Evolutionary conservation across 177 flowering plant genomes (phyloP).

Genomic region (Vitis hybrid): DNA sequence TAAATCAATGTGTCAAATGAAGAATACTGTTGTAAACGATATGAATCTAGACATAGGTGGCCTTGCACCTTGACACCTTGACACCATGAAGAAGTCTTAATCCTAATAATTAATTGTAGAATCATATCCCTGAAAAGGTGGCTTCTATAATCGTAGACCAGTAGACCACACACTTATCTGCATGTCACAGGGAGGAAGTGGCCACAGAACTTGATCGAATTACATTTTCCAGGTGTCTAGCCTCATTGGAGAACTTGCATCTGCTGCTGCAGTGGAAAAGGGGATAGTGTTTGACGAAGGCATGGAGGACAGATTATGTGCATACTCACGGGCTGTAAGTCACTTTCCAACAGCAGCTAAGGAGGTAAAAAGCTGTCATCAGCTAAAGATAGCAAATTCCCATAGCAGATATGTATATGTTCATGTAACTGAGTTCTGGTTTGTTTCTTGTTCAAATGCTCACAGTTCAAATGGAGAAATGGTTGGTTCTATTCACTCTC

Average conservation of each 20-base stretch:
- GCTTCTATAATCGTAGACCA: too few species aligned
- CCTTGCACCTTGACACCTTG: too few species aligned
- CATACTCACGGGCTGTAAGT: constrained; percentile 90
- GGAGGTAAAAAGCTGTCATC: constrained; percentile 54
- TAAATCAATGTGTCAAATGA: too few species aligned
- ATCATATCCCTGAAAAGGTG: too few species aligned
- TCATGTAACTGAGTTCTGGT: background rate
- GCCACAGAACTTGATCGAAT: background rate
- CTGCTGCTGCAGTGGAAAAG: constrained; percentile 83
- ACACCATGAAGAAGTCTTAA: too few species aligned
- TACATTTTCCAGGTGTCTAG: constrained; percentile 58
- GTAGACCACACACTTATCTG: too few species aligned
- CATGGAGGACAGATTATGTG: constrained; percentile 87
- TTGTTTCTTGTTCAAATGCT: constrained; percentile 1
- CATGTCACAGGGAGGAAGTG: background rate
- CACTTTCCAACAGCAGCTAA: constrained; percentile 98
- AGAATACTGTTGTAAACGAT: too few species aligned
- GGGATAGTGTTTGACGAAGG: constrained; percentile 64
- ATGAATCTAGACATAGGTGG: too few species aligned
- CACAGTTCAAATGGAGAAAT: constrained; percentile 97
- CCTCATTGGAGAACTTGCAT: constrained; percentile 82
- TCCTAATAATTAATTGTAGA: too few species aligned
- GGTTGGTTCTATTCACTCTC: constrained; percentile 95
- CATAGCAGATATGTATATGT: too few species aligned
- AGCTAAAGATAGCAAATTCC: background rate